Evolutionary conservation across 192 early-diverging fungal genomes (phyloP), one percentile per base, ranked within the genome.

Genomic region (Backusella westeae): DNA sequence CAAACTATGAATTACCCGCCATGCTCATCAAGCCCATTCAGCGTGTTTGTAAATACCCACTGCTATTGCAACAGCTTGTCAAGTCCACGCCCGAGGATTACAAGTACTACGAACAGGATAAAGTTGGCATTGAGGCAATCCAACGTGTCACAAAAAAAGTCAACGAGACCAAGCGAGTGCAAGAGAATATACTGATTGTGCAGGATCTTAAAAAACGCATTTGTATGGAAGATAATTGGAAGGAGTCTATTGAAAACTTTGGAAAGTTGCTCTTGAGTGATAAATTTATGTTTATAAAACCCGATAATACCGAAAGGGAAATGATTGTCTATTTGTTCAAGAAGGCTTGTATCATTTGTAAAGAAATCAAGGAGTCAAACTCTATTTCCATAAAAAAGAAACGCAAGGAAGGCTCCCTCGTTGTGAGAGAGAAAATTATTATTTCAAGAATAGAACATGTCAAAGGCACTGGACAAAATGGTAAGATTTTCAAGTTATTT

Each of bases 11-110:
- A 79, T 82, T 99, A 74, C 95, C 94, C 9, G 93, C 93, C 14
- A 94, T 95, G 85, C 87, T 99, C 63, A 99, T 99, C 84, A 97
- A 98, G 77, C 98, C 98, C 1, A 91, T 99, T 4, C 98, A 99
- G 82, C 90, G 98, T 69, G 94, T 99, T 68, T 97, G 97, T 88
- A 96, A 96, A 85, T 99, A 99, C 82, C 97, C 97, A 56, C 85
- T 99, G 46, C 88, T 99, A n/a, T 83, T 96, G 69, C 88, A 90
- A 73, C 92, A 94, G 67, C 80, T 91, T 52, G 84, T 90, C 80
- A 91, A 92, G 81, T 80, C 85, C 71, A 92, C 89, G 39, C 86
- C 91, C 71, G 84, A 85, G 32, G 67, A 81, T 35, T 88, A 85
- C 71, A 84, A 82, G 15, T 82, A 87, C 65, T 86, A 87, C 71